Evolutionary conservation across 129 eudicot species (phyloP), one percentile per base, ranked within the genome.

Genomic region (Artemisia argyi): DNA sequence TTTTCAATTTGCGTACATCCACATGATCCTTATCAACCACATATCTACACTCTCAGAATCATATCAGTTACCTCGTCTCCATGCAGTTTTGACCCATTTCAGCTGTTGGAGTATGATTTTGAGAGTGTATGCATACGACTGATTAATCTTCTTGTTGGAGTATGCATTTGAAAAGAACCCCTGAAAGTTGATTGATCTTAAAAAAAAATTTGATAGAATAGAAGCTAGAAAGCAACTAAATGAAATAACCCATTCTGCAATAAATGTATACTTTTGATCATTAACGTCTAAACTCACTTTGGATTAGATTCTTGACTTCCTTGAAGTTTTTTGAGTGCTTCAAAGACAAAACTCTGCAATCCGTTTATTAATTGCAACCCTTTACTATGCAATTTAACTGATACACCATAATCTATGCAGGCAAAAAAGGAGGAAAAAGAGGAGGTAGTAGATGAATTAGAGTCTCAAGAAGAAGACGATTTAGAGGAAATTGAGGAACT

Each of bases 401-500:
- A 15, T 69, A 4, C 18, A 11, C 17, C 2, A 4, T 69, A 1
- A 69, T 32, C 28, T 47, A 46, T 68, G 71, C 76, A 80, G 83
- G 7, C 66, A 12, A 68, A 76, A 66, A 74, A 61, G 56, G 74
- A 75, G 72, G 63, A 69, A 32, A 76, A 61, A 58, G 82, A 47
- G 16, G 86, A 75, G 51, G 73, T 48, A n/a, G 76, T 78, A 28
- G 96, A 88, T 18, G 96, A 87, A 50, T 72, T 94, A 74, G 88
- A 77, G 66, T 78, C 93, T 14, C 96, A 90, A 50, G 99, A 94
- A 76, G 93, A 81, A 30, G 91, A 69, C 15, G 99, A 94, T 69
- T 64, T 90, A 78, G 97, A 94, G 76, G 99, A 94, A 42, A 94
- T 94, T 76, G 80, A 81, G 3, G 94, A 88, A 82, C 88, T 94